phyloP scores from a whole-genome alignment of 441 rosid species.

The Populus tomentosa region DNA sequence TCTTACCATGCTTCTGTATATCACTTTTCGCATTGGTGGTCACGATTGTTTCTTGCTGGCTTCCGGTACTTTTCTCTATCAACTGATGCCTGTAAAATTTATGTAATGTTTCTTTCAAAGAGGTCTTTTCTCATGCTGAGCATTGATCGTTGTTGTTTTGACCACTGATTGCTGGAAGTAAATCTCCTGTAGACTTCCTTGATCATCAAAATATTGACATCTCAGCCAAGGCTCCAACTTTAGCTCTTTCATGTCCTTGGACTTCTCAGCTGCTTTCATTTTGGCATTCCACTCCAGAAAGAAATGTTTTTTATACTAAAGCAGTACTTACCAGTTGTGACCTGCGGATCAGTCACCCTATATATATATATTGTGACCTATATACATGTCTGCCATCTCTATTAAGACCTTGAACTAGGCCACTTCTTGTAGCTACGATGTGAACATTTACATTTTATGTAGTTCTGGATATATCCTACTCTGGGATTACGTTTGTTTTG shows the following conservation, averaged over 20 bases:
- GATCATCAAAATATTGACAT: neutral
- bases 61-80: conserved; percentile 52
- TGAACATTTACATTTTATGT: neutral
- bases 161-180: neutral
- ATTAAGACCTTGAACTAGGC: no score
- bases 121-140: neutral
- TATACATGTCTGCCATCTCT: no score
- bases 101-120: neutral
- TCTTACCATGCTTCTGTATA: conserved; percentile 64
- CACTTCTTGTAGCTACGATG: no score
- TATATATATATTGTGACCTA: no score
- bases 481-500: neutral
- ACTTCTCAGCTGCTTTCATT: no score
- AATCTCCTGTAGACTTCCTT: neutral
- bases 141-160: neutral
- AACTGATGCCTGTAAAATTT: neutral
- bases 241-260: neutral
- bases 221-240: neutral
- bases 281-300: no score
- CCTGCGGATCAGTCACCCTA: no score
- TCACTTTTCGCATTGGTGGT: conserved; percentile 64
- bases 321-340: no score
- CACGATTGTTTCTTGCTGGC: conserved; percentile 47
- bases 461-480: neutral
- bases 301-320: no score